Percentiles rank a stretch among this genome's conserved stretches.
phyloP scores from a whole-genome alignment of 306 rosid genomes.

The Medicago ruthenica region DNA sequence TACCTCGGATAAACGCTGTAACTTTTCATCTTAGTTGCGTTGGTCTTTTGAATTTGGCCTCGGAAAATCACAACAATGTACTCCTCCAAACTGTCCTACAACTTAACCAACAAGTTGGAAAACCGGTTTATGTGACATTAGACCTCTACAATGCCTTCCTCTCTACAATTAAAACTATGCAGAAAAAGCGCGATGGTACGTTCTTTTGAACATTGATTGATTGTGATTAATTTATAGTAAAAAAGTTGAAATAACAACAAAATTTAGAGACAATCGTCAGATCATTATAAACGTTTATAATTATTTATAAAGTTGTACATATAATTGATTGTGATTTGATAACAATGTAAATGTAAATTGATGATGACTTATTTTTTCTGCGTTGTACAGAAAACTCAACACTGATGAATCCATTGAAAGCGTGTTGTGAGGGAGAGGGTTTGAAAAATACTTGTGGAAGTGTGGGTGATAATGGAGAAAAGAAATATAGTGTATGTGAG shows the following conservation, averaged over 20 bases:
- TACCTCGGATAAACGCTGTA: conserved; percentile 11
- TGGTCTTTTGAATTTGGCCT: conserved; percentile 23
- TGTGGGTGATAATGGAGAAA: background rate
- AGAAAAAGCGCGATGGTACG: conserved; percentile 24
- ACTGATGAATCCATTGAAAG: conserved; percentile 46
- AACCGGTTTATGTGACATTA: conserved; percentile 38
- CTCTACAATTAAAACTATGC: conserved; percentile 24
- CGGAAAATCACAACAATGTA: conserved; percentile 49
- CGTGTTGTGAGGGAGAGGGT: conserved; percentile 38
- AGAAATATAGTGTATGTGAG: conserved; percentile 40
- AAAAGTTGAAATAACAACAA: no score
- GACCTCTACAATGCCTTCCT: conserved; percentile 52
- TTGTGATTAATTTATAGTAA: no score
- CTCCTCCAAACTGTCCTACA: conserved; percentile 39
- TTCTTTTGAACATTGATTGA: background rate
- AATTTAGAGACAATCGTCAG: no score
- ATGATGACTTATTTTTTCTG: background rate
- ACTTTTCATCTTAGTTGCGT: conserved; percentile 27
- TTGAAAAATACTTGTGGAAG: conserved; percentile 29
- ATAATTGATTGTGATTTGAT: no score
- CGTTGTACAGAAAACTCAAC: conserved; percentile 5
- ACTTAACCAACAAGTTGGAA: conserved; percentile 36
- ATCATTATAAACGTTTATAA: no score
- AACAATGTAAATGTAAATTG: no score
- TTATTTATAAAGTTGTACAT: no score